Percentiles rank a stretch among this genome's conserved stretches.
These are phyloP conservation scores for Stygiomarasmius scandens DNA, from an alignment of 1,284 basidiomycete genomes.

Conservation along the genomic window DNA sequence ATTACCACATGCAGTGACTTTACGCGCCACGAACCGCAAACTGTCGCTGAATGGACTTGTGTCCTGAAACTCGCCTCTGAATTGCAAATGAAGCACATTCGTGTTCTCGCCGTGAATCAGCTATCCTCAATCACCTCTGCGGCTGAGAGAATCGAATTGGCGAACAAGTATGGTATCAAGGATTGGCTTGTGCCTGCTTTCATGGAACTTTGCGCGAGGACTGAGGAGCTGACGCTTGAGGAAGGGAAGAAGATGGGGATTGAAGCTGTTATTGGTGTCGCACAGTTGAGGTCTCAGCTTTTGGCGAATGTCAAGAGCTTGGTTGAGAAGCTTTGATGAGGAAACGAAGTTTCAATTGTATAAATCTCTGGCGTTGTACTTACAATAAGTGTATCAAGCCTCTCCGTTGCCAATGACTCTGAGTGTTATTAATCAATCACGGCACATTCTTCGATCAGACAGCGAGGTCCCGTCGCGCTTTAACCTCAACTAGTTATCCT, in stretches of 20 bases:
- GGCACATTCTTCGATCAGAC: too few relatives aligned
- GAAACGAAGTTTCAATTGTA: too few relatives aligned
- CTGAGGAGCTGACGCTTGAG: slow-evolving; percentile 9
- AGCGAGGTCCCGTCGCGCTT: too few relatives aligned
- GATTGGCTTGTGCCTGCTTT: slow-evolving; percentile 11
- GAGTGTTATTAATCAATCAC: too few relatives aligned
- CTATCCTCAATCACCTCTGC: slow-evolving; percentile 8
- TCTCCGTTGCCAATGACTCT: too few relatives aligned
- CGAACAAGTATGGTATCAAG: slow-evolving; percentile 5
- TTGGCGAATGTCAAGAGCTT: slow-evolving; percentile 1
- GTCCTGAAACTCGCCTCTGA: slow-evolving; percentile 7
- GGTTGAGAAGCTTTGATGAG: not conserved
- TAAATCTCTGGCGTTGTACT: too few relatives aligned
- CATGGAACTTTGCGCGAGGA: slow-evolving; percentile 11
- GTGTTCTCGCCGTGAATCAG: slow-evolving; percentile 6
- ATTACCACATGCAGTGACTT: slow-evolving; percentile 1
- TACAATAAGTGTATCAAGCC: too few relatives aligned
- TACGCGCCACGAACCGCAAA: slow-evolving; percentile 6
- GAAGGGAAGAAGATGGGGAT: slow-evolving; percentile 15
- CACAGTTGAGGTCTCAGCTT: slow-evolving; percentile 11
- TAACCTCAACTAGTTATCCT: too few relatives aligned
- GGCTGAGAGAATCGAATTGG: slow-evolving; percentile 10
- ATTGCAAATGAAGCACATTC: slow-evolving; percentile 10
- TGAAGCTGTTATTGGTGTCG: slow-evolving; percentile 8
- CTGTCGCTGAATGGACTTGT: slow-evolving; percentile 9